Base-by-base conservation (phyloP, 208 protist genomes). In the Crithidia thermophila region DNA sequence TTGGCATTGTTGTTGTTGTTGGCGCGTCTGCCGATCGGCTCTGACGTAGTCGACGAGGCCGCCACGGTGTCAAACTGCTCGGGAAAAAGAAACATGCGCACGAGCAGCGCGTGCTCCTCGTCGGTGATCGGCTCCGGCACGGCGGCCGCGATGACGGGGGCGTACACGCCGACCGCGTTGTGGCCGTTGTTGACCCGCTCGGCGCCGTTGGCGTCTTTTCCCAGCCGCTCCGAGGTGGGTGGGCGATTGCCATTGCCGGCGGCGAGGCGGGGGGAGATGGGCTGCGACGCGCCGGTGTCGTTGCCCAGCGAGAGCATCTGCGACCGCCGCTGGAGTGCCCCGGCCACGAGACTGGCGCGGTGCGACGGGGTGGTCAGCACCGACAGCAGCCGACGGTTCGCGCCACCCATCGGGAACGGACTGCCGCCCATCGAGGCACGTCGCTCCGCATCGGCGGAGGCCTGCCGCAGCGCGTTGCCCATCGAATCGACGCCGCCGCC, bases 41-140 rank as follows among this genome's bases (percentile, higher is more conserved):
- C n/a, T n/a, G n/a, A n/a, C n/a, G n/a, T n/a, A n/a, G n/a, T n/a
- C n/a, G n/a, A n/a, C n/a, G n/a, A n/a, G n/a, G n/a, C n/a, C n/a
- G n/a, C n/a, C n/a, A n/a, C n/a, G n/a, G n/a, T 42, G 20, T 84
- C 73, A 42, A 65, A 69, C 46, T 67, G 67, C 39, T 88, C 79
- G 0, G 84, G 84, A 18, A 84, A 73, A 2, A 94, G 73, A 34
- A 86, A 90, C 46, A 82, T 69, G 21, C 50, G 45, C 25, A 94
- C 75, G 3, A 84, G 73, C 67, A 79, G 67, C 52, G 89, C 40
- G 70, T 88, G 85, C 52, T 84, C 71, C 47, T 87, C 81, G 13
- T 84, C 72, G 14, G 72, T 82, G 13, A 77, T 62, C 45, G 77
- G 72, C 13, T 40, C 45, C 10, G 61, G 45, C 30, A 46, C 18